A percentile compares a stretch with the other conserved stretches of the same genome.
phyloP scores from a whole-genome alignment of 441 rosid genomes.

The Aleurites moluccanus region DNA sequence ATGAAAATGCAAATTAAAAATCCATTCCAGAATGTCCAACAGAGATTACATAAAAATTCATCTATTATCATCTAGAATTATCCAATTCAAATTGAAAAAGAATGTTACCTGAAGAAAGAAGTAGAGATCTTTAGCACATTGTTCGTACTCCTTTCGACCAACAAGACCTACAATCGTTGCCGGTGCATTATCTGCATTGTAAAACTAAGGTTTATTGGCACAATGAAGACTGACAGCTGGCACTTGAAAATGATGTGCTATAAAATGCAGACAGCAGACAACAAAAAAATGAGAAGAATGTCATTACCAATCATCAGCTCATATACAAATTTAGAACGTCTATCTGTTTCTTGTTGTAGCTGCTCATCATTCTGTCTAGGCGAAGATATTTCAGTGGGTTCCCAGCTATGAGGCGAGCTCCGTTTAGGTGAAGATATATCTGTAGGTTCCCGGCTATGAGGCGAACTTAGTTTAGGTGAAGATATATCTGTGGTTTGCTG shows the following conservation, averaged over 20 bases:
- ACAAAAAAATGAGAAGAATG: background rate
- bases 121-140: constrained; percentile 88
- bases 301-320: constrained; percentile 87
- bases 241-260: background rate
- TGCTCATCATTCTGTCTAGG: constrained; percentile 51
- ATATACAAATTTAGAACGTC: constrained; percentile 87
- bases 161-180: constrained; percentile 80
- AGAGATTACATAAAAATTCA: background rate
- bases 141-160: constrained; percentile 93
- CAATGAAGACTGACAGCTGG: constrained; percentile 4
- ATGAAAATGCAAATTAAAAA: background rate
- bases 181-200: constrained; percentile 80
- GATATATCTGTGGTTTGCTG: constrained; percentile 26
- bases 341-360: constrained; percentile 63
- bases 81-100: background rate
- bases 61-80: background rate
- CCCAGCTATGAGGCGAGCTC: too few relatives aligned
- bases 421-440: constrained; percentile 4
- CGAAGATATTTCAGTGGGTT: constrained; percentile 20
- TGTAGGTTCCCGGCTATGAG: constrained; percentile 23
- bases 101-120: constrained; percentile 87
- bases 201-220: constrained; percentile 12
- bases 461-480: background rate
- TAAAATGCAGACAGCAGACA: constrained; percentile 3
- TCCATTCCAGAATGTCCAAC: background rate